Conservation (phyloP, 306 rosid species). For the Medicago truncatula region DNA sequence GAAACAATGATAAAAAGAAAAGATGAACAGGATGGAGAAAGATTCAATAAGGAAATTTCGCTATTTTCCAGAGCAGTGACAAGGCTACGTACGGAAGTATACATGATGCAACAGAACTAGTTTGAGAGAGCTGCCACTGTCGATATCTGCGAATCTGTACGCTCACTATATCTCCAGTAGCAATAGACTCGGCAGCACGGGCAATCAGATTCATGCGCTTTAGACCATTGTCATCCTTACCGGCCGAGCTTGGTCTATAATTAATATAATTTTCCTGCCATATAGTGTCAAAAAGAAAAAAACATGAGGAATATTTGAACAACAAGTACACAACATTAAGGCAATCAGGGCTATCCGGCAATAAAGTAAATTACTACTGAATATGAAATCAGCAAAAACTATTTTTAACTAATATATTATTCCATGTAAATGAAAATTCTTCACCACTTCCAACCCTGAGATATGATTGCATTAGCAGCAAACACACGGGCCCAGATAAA, state of each 20-base stretch:
- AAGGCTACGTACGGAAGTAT: constrained; percentile 83
- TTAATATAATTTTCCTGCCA: constrained; percentile 95
- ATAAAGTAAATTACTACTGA: constrained; percentile 14
- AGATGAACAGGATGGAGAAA: constrained; percentile 30
- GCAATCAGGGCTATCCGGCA: constrained; percentile 13
- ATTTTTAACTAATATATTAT: constrained; percentile 32
- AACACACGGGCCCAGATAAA: constrained; percentile 23
- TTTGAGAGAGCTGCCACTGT: constrained; percentile 99
- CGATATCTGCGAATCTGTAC: constrained; percentile 94
- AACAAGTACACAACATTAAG: constrained; percentile 1
- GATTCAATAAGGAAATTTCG: constrained; percentile 6
- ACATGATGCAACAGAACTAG: constrained; percentile 72
- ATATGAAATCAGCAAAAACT: constrained; percentile 13
- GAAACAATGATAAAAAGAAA: constrained; percentile 42
- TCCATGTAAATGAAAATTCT: background rate
- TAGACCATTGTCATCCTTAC: constrained; percentile 76
- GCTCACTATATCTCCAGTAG: constrained; percentile 86
- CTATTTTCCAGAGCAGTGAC: constrained; percentile 41
- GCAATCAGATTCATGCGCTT: constrained; percentile 87
- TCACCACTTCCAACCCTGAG: constrained; percentile 1
- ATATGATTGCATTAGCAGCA: constrained; percentile 22
- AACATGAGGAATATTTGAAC: constrained; percentile 21
- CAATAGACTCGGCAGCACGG: constrained; percentile 92
- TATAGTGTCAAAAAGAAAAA: constrained; percentile 30
- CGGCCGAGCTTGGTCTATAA: constrained; percentile 74